Conservation (phyloP, 2,329 filamentous ascomycete species). For the Acrocalymma vagum region DNA sequence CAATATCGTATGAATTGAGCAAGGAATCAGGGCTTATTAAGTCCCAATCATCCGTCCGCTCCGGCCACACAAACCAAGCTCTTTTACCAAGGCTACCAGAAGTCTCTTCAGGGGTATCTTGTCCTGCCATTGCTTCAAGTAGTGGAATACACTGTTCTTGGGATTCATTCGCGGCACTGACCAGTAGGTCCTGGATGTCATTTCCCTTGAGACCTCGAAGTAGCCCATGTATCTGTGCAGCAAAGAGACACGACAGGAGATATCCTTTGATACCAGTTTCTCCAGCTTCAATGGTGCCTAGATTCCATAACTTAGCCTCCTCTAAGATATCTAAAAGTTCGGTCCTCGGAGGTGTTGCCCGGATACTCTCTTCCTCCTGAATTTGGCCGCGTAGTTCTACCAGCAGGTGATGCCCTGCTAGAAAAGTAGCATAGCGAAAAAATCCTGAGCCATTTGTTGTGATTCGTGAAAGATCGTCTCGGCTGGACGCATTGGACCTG, state of each 20-base stretch:
- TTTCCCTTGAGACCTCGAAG: constrained; percentile 15
- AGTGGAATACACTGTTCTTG: constrained; percentile 23
- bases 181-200: constrained; percentile 21
- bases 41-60: constrained; percentile 27
- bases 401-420: constrained; percentile 28
- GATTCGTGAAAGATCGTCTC: constrained; percentile 27
- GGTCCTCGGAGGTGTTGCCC: constrained; percentile 22
- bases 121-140: constrained; percentile 24
- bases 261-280: constrained; percentile 42
- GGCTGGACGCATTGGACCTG: neutral
- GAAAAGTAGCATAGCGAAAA: constrained; percentile 30
- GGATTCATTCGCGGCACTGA: constrained; percentile 24
- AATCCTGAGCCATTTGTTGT: constrained; percentile 33
- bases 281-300: constrained; percentile 33
- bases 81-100: constrained; percentile 2
- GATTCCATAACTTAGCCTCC: constrained; percentile 28
- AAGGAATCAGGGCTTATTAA: too few relatives aligned
- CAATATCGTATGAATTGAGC: too few relatives aligned
- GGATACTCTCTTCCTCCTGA: constrained; percentile 34
- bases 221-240: constrained; percentile 30
- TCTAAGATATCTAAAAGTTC: constrained; percentile 27
- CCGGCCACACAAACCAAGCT: constrained; percentile 16
- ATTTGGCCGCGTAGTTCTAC: constrained; percentile 31
- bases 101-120: constrained; percentile 2
- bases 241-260: constrained; percentile 27